phyloP scores from a whole-genome alignment of 352 stramenopile genomes.

The Phytophthora citrophthora region DNA sequence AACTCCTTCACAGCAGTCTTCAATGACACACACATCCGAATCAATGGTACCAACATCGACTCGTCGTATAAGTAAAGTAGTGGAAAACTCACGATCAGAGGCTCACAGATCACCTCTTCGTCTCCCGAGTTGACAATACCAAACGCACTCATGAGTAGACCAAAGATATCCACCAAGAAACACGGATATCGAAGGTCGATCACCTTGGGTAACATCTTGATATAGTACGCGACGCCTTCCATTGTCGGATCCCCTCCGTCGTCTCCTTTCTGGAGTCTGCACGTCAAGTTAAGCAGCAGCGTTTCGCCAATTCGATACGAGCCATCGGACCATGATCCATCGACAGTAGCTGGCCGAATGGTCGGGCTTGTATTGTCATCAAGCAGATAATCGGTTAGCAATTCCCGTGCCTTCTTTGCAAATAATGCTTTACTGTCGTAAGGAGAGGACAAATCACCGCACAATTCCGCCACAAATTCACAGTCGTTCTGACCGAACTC shows the following conservation, averaged over 20 bases:
- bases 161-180: slow-evolving; percentile 35
- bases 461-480: slow-evolving; percentile 24
- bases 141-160: slow-evolving; percentile 29
- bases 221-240: slow-evolving; percentile 29
- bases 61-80: slow-evolving; percentile 33
- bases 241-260: slow-evolving; percentile 28
- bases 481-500: slow-evolving; percentile 24
- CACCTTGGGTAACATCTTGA: slow-evolving; percentile 26
- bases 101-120: slow-evolving; percentile 32
- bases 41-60: slow-evolving; percentile 20
- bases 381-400: slow-evolving; percentile 25
- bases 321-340: slow-evolving; percentile 25
- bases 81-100: slow-evolving; percentile 23
- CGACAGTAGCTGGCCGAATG: neutral
- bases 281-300: slow-evolving; percentile 25
- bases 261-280: slow-evolving; percentile 32
- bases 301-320: slow-evolving; percentile 11
- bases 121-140: slow-evolving; percentile 30
- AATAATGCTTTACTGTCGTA: slow-evolving; percentile 24
- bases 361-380: slow-evolving; percentile 3
- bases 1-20: slow-evolving; percentile 27
- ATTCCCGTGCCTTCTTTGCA: slow-evolving; percentile 18
- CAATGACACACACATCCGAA: slow-evolving; percentile 23
- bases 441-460: slow-evolving; percentile 22
- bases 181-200: slow-evolving; percentile 32